Base-by-base conservation (phyloP, 495 filamentous ascomycete genomes). In the Hypoxylon intermedium region DNA sequence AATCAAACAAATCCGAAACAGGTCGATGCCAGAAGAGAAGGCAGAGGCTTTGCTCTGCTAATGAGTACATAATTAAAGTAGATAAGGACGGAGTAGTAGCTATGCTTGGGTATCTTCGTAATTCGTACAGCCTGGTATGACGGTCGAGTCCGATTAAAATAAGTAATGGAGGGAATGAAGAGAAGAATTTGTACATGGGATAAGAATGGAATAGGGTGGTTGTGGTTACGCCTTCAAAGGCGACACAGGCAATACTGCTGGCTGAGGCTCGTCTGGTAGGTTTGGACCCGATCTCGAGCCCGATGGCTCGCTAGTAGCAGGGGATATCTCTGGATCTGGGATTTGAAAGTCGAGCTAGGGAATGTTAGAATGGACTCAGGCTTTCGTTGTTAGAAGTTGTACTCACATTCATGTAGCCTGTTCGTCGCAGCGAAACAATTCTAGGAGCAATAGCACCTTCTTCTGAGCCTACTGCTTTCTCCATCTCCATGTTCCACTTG, bases 341-440 rank as follows among this genome's bases (percentile, higher is more conserved):
- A 94, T 91, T 74, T 93, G 90, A 38, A 94, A 89, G 70, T 94
- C 90, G 28, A 94, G 78, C 81, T 85, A 53, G 2, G 26, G 20
- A 33, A n/a, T 13, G 60, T 69, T 61, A 72, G 67, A 9, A 58
- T 6, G 12, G 6, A 2, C 26, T 6, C 18, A 37, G 12, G 48
- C n/a, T 3, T 21, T 21, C 3, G 30, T 31, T 18, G 48, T 4
- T 30, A 9, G 42, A 15, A 30, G 7, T n/a, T n/a, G 21, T 23
- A 74, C 85, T 70, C 70, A 89, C 86, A 75, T 85, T 91, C 87
- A 96, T 86, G 73, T 96, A 97, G 12, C 89, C 93, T 28, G 92
- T 92, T 65, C 88, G 80, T 63, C 90, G 83, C 54, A 96, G 74
- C 43, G 88, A 82, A 65, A 95, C 83, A 54, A 95, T 88, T 64